A percentile compares a stretch with the other conserved stretches of the same genome.
These are phyloP conservation scores for Penicillium waksmanii DNA, from an alignment of 495 filamentous ascomycete species.

Conservation along the genomic window DNA sequence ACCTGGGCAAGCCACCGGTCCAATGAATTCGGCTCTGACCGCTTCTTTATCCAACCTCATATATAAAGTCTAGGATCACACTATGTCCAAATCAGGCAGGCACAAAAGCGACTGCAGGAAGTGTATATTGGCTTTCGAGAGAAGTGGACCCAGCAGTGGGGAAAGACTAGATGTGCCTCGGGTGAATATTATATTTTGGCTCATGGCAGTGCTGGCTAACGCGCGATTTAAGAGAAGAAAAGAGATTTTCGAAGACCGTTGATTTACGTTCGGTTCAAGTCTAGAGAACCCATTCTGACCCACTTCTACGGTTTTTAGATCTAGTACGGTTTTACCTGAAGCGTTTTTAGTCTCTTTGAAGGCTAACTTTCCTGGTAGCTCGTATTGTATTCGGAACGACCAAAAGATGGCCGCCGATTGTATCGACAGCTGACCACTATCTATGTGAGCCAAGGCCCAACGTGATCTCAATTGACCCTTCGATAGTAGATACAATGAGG, in stretches of 20 bases:
- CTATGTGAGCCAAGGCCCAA: background rate
- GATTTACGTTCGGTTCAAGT: constrained; percentile 11
- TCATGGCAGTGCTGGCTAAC: background rate
- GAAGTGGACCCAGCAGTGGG: constrained; percentile 19
- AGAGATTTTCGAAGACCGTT: constrained; percentile 8
- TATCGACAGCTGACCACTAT: background rate
- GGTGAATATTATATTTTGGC: constrained; percentile 15
- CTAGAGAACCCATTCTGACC: background rate
- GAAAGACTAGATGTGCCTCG: constrained; percentile 19
- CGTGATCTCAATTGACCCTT: background rate
- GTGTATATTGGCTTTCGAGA: constrained; percentile 8
- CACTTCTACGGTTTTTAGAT: background rate
- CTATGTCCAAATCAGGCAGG: constrained; percentile 20
- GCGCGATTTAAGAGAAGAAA: background rate
- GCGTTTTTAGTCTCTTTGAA: background rate
- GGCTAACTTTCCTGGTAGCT: too few species aligned
- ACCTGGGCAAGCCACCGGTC: constrained; percentile 4
- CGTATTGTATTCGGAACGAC: too few species aligned
- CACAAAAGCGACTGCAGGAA: constrained; percentile 18
- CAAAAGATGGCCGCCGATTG: background rate
- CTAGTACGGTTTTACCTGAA: background rate
- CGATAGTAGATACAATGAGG: background rate
- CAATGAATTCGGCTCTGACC: constrained; percentile 16
- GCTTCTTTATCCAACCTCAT: constrained; percentile 21
- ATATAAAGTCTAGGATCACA: constrained; percentile 7